Base-by-base conservation (phyloP, 352 stramenopile genomes). In the Phytophthora uliginosa region DNA sequence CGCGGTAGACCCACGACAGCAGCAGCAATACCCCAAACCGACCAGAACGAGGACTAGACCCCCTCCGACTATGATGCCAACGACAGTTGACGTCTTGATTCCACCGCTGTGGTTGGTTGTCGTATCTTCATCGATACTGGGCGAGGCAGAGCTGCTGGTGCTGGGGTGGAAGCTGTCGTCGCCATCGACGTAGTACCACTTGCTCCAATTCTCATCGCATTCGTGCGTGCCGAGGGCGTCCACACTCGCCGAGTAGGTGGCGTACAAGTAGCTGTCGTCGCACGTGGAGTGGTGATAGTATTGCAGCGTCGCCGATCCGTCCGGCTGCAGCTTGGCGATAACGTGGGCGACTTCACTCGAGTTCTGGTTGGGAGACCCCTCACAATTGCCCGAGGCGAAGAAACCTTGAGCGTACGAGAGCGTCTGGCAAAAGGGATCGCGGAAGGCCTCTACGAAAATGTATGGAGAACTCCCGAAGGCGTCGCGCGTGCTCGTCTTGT, bases 141-240 rank as follows among this genome's bases (percentile, higher is more conserved):
- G 8, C 2, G 64, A 50, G n/a, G 42, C 15, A 12, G 63, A 31
- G 36, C 36, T 42, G 36, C 36, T 42, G 9, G 22, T 45, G 33
- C 17, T 47, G 13, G 33, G 12, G 17, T 60, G 7, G 17, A 38
- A 47, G 28, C 17, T 51, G 8, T 74, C 34, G n/a, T 68, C 60
- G 9, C 60, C 66, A 36, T 71, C 40, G 28, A 71, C 17, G 28
- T 78, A 71, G 42, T 78, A 74, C 71, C 71, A 74, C 18, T 78
- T 78, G 36, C 20, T 74, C 61, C 68, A 65, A 58, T 71, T 66
- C 22, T 47, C 22, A 9, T 71, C 62, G 17, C 68, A 75, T n/a
- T 61, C 26, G 26, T 75, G 68, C 1, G 20, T 66, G 31, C 15
- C 20, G 4, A 75, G 26, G 13, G 55, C 51, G 3, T 70, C 50